Conservation (phyloP, 1,284 basidiomycete genomes). For the Fomitopsis pinicola region DNA sequence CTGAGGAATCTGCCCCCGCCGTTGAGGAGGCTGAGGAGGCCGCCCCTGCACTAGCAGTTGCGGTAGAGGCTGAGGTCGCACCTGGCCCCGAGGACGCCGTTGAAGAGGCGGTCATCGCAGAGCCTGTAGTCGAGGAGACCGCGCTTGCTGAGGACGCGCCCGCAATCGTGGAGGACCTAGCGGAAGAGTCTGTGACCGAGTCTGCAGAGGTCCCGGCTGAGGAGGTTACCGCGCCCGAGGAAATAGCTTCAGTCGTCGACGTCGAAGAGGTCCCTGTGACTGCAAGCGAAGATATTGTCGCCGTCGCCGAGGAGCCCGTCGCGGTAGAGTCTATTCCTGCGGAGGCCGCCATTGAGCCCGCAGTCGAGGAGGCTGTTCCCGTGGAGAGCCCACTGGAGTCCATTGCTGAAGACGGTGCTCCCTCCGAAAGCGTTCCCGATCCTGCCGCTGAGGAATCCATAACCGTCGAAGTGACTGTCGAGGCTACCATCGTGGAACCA, state of each 20-base stretch:
- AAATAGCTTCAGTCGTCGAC: background rate
- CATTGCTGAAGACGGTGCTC: background rate
- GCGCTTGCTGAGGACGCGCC: background rate
- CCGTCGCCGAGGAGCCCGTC: background rate
- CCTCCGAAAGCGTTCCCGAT: background rate
- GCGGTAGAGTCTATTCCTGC: constrained; percentile 2
- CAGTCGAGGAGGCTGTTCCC: background rate
- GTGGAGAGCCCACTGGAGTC: background rate
- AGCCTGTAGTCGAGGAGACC: constrained; percentile 1
- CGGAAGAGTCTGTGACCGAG: background rate
- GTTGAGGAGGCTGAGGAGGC: too few relatives aligned
- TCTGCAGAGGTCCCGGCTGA: constrained; percentile 3
- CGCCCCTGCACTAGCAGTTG: background rate
- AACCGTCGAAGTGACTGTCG: constrained; percentile 1
- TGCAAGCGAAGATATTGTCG: background rate
- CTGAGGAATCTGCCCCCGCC: background rate
- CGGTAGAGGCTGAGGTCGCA: background rate
- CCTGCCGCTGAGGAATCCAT: background rate
- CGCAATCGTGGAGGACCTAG: background rate
- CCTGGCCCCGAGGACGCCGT: background rate
- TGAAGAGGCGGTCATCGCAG: constrained; percentile 1
- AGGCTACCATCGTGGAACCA: too few relatives aligned
- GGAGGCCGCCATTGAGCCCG: background rate
- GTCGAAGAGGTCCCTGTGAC: background rate
- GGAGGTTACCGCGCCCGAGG: background rate